Conservation (phyloP, 2,329 filamentous ascomycete species). For the Xylaria sp. region DNA sequence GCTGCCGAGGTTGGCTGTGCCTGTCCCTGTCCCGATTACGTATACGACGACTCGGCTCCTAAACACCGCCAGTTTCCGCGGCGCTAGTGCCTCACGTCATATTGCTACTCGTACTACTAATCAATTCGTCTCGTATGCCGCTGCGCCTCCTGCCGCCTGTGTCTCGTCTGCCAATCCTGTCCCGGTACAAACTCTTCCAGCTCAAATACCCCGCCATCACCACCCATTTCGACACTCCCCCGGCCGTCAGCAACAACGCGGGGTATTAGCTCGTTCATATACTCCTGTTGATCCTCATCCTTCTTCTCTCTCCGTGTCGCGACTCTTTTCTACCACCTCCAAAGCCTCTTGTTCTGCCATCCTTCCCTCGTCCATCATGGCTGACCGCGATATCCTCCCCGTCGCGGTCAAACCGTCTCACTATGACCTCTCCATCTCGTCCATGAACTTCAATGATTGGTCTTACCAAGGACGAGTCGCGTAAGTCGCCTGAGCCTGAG, state of each 20-base stretch:
- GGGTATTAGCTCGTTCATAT: conserved; percentile 5
- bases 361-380: conserved; percentile 41
- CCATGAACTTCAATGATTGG: conserved; percentile 70
- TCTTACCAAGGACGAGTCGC: conserved; percentile 76
- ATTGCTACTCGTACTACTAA: too few species aligned
- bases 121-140: conserved; percentile 1
- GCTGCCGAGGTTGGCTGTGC: neutral
- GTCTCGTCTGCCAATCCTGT: conserved; percentile 26
- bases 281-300: neutral
- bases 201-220: conserved; percentile 10
- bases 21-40: too few species aligned
- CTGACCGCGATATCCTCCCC: conserved; percentile 58
- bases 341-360: conserved; percentile 27
- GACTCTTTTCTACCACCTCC: conserved; percentile 28
- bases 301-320: conserved; percentile 7
- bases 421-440: conserved; percentile 76
- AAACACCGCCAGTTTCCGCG: neutral
- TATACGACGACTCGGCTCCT: neutral
- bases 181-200: neutral
- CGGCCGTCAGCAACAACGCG: conserved; percentile 3
- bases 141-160: too few species aligned
- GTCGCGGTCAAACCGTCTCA: conserved; percentile 71
- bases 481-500: conserved; percentile 35
- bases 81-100: neutral
- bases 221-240: neutral